Evolutionary conservation across 2,329 filamentous ascomycete species (phyloP), one percentile per base, ranked within the genome.

Genomic region (Cadophora malorum): DNA sequence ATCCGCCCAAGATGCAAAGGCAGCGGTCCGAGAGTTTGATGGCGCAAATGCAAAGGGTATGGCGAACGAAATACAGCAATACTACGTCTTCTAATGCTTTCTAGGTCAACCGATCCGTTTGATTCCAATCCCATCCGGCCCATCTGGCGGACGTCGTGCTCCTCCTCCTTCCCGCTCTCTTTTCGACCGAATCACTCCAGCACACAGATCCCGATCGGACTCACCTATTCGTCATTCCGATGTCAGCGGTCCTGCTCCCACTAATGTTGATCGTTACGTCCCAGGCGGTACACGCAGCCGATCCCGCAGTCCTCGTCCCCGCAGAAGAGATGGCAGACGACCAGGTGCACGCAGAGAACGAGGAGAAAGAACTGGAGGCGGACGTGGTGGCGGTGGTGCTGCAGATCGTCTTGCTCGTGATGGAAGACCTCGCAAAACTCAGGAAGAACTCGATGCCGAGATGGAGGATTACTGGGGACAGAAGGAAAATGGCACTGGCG

Each of bases 361-460:
- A 66, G 74, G 74, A 21, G 77, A 79, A 69, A 81, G 80, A 72
- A 81, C 79, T 16, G 78, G 81, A 50, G 78, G 79, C 25, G 80
- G 79, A 50, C 35, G 67, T 55, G 60, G 60, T 35, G 63, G 63
- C 14, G 50, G 31, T 16, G 56, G 56, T 8, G 77, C 78, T 19
- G 78, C 79, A 68, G 81, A 82, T 56, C 78, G 80, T 41, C 69
- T 75, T 38, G 82, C 82, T 58, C 83, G 82, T 21, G 84, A 87
- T 68, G 75, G 76, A 64, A 85, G 86, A 49, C 85, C 89, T 1
- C 91, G 88, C 80, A 97, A 97, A 86, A 97, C 94, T 0, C 91
- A 94, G 73, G 92, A 97, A 75, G 93, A 97, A 78, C 84, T 97
- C 50, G 94, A 97, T 78, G 93, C 92, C n/a, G 94, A 97, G 81